phyloP scores from a whole-genome alignment of 2,329 filamentous ascomycete species.

The Penicillium hesseltinei region DNA sequence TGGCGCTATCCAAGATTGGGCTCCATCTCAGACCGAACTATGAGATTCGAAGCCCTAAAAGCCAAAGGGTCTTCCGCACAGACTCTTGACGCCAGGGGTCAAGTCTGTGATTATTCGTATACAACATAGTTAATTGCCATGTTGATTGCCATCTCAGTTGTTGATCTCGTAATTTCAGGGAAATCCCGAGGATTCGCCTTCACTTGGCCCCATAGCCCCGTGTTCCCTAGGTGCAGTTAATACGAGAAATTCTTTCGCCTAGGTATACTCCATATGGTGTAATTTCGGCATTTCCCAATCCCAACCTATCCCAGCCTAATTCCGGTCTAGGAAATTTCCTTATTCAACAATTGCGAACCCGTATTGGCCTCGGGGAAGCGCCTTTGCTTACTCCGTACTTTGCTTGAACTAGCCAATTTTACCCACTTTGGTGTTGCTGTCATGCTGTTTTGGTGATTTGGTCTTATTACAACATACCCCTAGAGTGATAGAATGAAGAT shows the following conservation, averaged over 20 bases:
- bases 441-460: background rate
- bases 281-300: conserved; percentile 1
- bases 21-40: conserved; percentile 19
- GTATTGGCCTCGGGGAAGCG: background rate
- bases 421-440: background rate
- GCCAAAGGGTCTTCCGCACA: conserved; percentile 10
- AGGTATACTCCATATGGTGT: background rate
- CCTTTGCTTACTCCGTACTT: background rate
- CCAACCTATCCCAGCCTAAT: background rate
- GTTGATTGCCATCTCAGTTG: background rate
- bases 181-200: background rate
- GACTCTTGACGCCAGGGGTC: conserved; percentile 3
- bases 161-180: background rate
- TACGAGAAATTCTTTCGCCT: conserved; percentile 5
- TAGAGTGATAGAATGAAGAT: conserved; percentile 11
- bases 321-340: background rate
- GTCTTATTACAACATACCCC: conserved; percentile 3
- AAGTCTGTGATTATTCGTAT: background rate
- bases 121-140: background rate
- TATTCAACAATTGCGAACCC: background rate
- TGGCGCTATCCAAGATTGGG: conserved; percentile 22
- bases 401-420: background rate
- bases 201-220: background rate
- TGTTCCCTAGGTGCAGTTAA: background rate
- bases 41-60: conserved; percentile 13